Evolutionary conservation across 768 basidiomycete genomes (phyloP).

Genomic region (Suillus clintonianus): DNA sequence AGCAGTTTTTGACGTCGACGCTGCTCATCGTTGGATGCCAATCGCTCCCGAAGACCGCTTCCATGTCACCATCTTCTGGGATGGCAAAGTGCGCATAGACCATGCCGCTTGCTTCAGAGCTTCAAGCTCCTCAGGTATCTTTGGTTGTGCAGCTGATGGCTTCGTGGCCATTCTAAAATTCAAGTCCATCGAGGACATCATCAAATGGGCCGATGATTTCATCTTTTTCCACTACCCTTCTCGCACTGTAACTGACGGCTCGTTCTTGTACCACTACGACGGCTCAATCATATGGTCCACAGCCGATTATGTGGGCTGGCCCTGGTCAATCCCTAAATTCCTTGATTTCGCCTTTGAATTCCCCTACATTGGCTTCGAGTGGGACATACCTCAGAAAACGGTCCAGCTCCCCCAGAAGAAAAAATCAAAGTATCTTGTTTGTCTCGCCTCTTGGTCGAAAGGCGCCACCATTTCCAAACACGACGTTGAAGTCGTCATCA

Average conservation of each 20-base stretch:
- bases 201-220: conserved; percentile 42
- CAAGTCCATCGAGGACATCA: conserved; percentile 14
- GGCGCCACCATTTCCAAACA: conserved; percentile 11
- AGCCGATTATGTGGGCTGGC: conserved; percentile 31
- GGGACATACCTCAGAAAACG: conserved; percentile 23
- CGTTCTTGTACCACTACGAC: conserved; percentile 14
- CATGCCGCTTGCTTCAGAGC: conserved; percentile 23
- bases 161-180: conserved; percentile 23
- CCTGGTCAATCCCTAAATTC: conserved; percentile 24
- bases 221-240: conserved; percentile 28
- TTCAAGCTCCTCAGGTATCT: conserved; percentile 28
- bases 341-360: background rate
- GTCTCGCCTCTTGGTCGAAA: conserved; percentile 18
- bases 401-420: conserved; percentile 25
- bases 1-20: conserved; percentile 35
- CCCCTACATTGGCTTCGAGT: conserved; percentile 33
- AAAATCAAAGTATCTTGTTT: conserved; percentile 27
- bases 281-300: conserved; percentile 25
- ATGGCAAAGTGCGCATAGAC: conserved; percentile 4
- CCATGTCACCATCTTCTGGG: background rate
- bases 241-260: background rate
- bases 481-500: conserved; percentile 29
- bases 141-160: conserved; percentile 34
- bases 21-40: conserved; percentile 41
- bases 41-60: conserved; percentile 14